phyloP scores from a whole-genome alignment of 2,329 filamentous ascomycete species.

The Zymoseptoria brevis region DNA sequence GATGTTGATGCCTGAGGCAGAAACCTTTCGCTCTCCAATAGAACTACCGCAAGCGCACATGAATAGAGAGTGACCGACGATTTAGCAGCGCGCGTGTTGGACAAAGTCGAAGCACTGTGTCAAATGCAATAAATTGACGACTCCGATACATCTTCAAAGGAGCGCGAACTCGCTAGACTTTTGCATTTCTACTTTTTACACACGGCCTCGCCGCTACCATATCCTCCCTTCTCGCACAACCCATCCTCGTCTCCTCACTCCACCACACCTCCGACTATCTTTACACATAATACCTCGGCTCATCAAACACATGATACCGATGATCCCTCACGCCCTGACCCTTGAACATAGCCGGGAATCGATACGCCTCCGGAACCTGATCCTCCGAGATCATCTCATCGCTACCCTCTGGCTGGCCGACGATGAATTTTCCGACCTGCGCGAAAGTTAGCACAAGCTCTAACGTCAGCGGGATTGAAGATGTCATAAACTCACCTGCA shows the following conservation, averaged over 20 bases:
- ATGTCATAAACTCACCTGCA: too few relatives aligned
- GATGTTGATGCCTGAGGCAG: background rate
- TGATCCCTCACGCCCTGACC: constrained; percentile 84
- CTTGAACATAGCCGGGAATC: constrained; percentile 78
- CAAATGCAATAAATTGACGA: too few relatives aligned
- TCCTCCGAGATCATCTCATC: constrained; percentile 62
- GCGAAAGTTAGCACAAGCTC: too few relatives aligned
- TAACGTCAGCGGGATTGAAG: too few relatives aligned
- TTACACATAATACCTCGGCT: constrained; percentile 60
- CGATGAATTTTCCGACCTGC: constrained; percentile 87
- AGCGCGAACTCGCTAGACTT: too few relatives aligned
- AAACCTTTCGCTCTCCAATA: background rate
- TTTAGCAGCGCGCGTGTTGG: too few relatives aligned
- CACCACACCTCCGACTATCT: constrained; percentile 44
- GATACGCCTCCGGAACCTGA: constrained; percentile 65
- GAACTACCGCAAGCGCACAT: too few relatives aligned
- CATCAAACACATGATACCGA: constrained; percentile 88
- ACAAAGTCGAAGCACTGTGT: too few relatives aligned
- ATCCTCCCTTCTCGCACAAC: too few relatives aligned
- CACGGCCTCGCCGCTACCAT: background rate
- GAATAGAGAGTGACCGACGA: too few relatives aligned
- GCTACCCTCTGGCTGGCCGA: constrained; percentile 57
- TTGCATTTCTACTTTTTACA: background rate
- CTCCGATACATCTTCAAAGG: too few relatives aligned
- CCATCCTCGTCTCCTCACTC: too few relatives aligned